Evolutionary conservation across 1,284 basidiomycete genomes (phyloP).

Genomic region (Tetrapyrgos nigripes): DNA sequence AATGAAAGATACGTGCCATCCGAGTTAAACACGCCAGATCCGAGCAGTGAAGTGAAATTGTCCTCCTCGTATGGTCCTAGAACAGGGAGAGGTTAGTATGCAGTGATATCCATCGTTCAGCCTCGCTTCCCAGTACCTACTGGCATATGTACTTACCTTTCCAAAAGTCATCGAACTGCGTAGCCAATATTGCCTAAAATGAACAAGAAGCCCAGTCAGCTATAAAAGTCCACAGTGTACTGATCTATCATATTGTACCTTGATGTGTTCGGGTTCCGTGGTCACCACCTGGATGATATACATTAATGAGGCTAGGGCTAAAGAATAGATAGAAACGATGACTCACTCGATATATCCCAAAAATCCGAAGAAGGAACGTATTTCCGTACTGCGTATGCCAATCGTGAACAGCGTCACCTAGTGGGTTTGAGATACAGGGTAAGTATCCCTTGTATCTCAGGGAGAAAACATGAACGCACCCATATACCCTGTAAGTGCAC

Average conservation of each 20-base stretch:
- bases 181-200: slow-evolving; percentile 38
- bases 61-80: slow-evolving; percentile 11
- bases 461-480: not conserved
- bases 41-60: no score
- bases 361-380: slow-evolving; percentile 9
- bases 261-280: slow-evolving; percentile 18
- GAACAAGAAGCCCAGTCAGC: no score
- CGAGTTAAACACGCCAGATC: slow-evolving; percentile 46
- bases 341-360: slow-evolving; percentile 11
- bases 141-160: slow-evolving; percentile 40
- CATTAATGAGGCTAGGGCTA: not conserved
- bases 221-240: not conserved
- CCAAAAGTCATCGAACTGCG: slow-evolving; percentile 46
- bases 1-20: slow-evolving; percentile 35
- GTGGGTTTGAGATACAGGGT: no score
- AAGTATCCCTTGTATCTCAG: not conserved
- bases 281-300: slow-evolving; percentile 17
- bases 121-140: not conserved
- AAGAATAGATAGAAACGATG: no score
- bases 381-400: slow-evolving; percentile 17
- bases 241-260: slow-evolving; percentile 7
- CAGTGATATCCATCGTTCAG: no score
- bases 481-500: slow-evolving; percentile 6
- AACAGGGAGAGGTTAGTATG: no score
- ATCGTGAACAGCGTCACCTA: slow-evolving; percentile 13